A percentile compares a stretch with the other conserved stretches of the same genome.
Evolutionary conservation across 1,139 yeast genomes (phyloP).

Genomic region (Saccharomyces hybrid): DNA sequence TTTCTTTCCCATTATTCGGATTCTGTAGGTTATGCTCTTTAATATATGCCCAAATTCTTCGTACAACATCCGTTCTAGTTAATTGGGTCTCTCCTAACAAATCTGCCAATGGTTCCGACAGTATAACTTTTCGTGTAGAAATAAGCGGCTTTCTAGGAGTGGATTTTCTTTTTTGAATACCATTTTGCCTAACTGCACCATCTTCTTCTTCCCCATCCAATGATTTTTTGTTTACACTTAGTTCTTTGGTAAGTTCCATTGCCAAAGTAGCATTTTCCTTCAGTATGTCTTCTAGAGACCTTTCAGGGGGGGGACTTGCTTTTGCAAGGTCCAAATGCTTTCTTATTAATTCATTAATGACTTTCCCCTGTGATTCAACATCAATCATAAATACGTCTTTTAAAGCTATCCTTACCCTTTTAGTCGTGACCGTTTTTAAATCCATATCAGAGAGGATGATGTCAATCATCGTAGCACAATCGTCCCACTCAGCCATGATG

Average conservation of each 20-base stretch:
- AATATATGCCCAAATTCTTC: constrained; percentile 61
- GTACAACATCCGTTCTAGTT: constrained; percentile 5
- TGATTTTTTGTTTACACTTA: neutral
- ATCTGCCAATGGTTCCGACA: neutral
- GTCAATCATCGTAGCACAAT: constrained; percentile 60
- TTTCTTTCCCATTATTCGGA: constrained; percentile 56
- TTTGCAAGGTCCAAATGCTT: neutral
- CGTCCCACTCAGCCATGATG: constrained; percentile 21
- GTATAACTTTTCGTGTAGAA: neutral
- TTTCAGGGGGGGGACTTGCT: neutral
- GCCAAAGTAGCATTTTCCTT: neutral
- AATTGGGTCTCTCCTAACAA: constrained; percentile 1
- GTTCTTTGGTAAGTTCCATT: neutral
- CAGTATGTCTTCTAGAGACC: neutral
- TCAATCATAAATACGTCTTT: constrained; percentile 59
- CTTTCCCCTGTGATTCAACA: constrained; percentile 47
- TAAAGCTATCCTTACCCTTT: constrained; percentile 59
- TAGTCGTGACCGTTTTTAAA: constrained; percentile 62
- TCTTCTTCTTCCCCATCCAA: neutral
- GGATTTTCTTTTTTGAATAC: neutral
- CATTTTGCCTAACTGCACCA: neutral
- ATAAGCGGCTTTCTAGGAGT: neutral
- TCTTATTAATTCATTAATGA: constrained; percentile 49
- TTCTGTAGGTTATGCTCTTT: constrained; percentile 57
- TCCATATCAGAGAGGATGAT: constrained; percentile 72